Base-by-base conservation (phyloP, 2,329 filamentous ascomycete species). In the Talaromyces sp. region DNA sequence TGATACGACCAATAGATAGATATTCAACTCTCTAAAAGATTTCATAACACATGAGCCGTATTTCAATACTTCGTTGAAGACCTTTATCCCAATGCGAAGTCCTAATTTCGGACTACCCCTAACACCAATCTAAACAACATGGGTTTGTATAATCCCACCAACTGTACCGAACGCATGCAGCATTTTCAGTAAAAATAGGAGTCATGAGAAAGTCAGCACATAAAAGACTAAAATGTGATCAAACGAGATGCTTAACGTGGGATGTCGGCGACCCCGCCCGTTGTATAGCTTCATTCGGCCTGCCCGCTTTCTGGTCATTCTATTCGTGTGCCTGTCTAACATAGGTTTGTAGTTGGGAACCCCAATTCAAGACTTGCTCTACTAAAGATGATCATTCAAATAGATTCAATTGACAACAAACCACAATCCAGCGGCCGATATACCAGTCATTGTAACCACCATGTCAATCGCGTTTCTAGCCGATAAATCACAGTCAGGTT, bases 381-480 rank as follows among this genome's bases (percentile, higher is more conserved):
- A 5, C 47, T 47, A 14, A 27, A 31, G 6, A 9, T 16, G 3
- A 31, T 22, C 13, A 37, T 13, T 37, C 13, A 3, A 37, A 13
- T 11, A 9, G 35, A 37, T 16, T 52, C 16, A 11, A 6, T 33
- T 54, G 9, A 19, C 3, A 6, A 13, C 50, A 54, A 1, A 16
- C 4, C 24, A 13, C 5, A 41, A 41, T 16, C 5, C n/a, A 22
- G 4, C 10, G 3, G 27, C n/a, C 7, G 8, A 54, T 54, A 33
- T 9, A 19, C 16, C 16, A 7, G 11, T 6, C 19, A 56, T 19
- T 49, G n/a, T 22, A 50, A 14, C 35, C 59, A 16, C 45, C 33
- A 61, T 61, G 59, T 61, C 59, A n/a, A 49, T 61, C 19, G 59
- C 59, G 31, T 61, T 61, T 50, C 22, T 61, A 19, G 33, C 59